A percentile compares a stretch with the other conserved stretches of the same genome.
These are phyloP conservation scores for Excoecaria cochinchinensis DNA, from an alignment of 345 rosid genomes.

Conservation along the genomic window DNA sequence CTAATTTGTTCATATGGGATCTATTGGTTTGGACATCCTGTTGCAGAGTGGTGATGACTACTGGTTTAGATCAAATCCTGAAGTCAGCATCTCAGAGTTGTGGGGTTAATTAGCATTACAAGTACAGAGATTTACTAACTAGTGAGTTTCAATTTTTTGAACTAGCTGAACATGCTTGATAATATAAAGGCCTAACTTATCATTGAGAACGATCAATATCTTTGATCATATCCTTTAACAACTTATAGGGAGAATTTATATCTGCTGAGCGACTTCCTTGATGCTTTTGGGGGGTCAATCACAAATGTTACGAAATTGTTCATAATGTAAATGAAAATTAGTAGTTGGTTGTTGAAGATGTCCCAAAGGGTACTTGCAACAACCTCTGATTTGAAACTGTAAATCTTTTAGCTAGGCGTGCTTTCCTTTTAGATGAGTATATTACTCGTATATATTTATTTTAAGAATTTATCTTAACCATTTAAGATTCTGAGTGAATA, in stretches of 20 bases:
- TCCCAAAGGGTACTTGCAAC: neutral
- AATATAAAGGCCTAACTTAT: neutral
- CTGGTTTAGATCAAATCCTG: slow-evolving; percentile 59
- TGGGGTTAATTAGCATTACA: slow-evolving; percentile 41
- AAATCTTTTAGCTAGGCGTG: slow-evolving; percentile 7
- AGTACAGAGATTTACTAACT: neutral
- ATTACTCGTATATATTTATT: neutral
- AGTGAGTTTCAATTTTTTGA: neutral
- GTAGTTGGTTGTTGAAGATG: slow-evolving; percentile 2
- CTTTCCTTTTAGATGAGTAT: neutral
- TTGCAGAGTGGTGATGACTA: slow-evolving; percentile 63
- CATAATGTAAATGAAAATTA: slow-evolving; percentile 3
- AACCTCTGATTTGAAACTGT: slow-evolving; percentile 3
- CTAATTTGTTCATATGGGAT: slow-evolving; percentile 3
- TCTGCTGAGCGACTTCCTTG: neutral
- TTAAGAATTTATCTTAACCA: neutral
- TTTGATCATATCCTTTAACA: no score
- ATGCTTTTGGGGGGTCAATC: neutral
- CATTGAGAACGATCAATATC: no score
- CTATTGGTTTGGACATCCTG: neutral
- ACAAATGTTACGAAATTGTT: neutral
- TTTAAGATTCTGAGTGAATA: neutral
- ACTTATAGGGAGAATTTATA: neutral
- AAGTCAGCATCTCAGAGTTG: slow-evolving; percentile 51
- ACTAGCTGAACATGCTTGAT: neutral